Conservation (phyloP, 2,329 filamentous ascomycete genomes). For the Colletotrichum eleusines region DNA sequence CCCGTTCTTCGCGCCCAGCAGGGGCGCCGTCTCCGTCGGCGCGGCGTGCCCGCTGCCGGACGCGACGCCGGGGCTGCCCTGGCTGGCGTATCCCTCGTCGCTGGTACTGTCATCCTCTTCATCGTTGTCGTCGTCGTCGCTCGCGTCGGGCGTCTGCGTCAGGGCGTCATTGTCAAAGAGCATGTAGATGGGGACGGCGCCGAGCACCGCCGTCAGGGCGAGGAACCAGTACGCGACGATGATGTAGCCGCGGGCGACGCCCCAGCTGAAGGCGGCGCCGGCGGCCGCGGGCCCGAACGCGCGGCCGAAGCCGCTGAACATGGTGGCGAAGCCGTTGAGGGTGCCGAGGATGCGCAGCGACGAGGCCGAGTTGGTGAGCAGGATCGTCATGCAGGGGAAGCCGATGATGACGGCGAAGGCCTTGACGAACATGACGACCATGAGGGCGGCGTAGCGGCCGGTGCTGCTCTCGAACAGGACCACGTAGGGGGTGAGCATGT, state of each 20-base stretch:
- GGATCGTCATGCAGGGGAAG: conserved; percentile 90
- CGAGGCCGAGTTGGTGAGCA: conserved; percentile 89
- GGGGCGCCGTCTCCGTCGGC: conserved; percentile 19
- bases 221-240: conserved; percentile 87
- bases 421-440: conserved; percentile 79
- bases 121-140: conserved; percentile 50
- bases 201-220: conserved; percentile 71
- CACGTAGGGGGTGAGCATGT: conserved; percentile 85
- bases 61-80: conserved; percentile 4
- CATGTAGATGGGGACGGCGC: conserved; percentile 79
- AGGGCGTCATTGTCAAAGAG: conserved; percentile 81
- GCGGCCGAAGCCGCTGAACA: conserved; percentile 82
- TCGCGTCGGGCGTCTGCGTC: conserved; percentile 49
- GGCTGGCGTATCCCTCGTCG: conserved; percentile 44
- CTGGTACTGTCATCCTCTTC: conserved; percentile 45
- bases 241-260: conserved; percentile 80
- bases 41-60: conserved; percentile 12
- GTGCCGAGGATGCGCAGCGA: conserved; percentile 87
- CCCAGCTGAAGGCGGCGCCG: conserved; percentile 80
- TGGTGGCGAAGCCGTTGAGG: conserved; percentile 92
- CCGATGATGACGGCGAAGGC: conserved; percentile 83
- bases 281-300: conserved; percentile 82
- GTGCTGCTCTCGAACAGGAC: conserved; percentile 67
- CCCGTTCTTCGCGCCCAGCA: conserved; percentile 23
- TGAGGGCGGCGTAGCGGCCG: conserved; percentile 71